A percentile compares a stretch with the other conserved stretches of the same genome.
phyloP scores from a whole-genome alignment of 352 stramenopile species.

The Pythium rhizo-oryzae region DNA sequence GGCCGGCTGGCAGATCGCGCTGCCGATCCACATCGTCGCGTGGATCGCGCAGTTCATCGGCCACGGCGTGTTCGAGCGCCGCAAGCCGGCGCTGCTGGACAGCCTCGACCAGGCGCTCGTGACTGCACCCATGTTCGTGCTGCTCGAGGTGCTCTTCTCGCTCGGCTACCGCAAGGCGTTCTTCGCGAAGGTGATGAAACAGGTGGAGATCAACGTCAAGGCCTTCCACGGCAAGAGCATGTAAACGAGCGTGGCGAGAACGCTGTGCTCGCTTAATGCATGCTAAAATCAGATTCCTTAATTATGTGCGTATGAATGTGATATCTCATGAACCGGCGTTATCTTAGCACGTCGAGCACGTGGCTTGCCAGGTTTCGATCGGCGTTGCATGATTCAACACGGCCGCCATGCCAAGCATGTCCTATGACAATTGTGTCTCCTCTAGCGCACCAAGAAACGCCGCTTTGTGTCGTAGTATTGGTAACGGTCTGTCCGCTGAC shows the following conservation, averaged over 20 bases:
- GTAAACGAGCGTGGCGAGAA: neutral
- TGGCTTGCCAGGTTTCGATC: neutral
- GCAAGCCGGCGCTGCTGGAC: constrained; percentile 83
- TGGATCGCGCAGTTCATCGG: constrained; percentile 89
- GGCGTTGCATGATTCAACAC: neutral
- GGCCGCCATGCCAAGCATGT: neutral
- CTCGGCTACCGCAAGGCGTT: constrained; percentile 77
- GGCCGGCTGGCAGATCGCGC: constrained; percentile 54
- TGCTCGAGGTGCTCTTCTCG: constrained; percentile 77
- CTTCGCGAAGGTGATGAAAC: constrained; percentile 55
- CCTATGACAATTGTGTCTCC: neutral
- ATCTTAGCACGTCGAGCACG: neutral
- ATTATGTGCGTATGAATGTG: no score
- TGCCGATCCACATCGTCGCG: constrained; percentile 56
- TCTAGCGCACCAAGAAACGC: neutral
- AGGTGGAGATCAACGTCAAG: constrained; percentile 70
- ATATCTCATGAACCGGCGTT: no score
- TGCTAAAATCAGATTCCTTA: no score
- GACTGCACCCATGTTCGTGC: constrained; percentile 87
- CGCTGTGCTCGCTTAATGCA: no score
- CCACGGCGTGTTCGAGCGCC: constrained; percentile 84
- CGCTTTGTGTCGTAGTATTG: no score
- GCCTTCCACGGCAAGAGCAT: constrained; percentile 44
- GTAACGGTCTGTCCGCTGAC: no score
- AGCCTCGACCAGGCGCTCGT: constrained; percentile 83